Evolutionary conservation across 768 basidiomycete genomes (phyloP).

Genomic region (Trametes cingulata): DNA sequence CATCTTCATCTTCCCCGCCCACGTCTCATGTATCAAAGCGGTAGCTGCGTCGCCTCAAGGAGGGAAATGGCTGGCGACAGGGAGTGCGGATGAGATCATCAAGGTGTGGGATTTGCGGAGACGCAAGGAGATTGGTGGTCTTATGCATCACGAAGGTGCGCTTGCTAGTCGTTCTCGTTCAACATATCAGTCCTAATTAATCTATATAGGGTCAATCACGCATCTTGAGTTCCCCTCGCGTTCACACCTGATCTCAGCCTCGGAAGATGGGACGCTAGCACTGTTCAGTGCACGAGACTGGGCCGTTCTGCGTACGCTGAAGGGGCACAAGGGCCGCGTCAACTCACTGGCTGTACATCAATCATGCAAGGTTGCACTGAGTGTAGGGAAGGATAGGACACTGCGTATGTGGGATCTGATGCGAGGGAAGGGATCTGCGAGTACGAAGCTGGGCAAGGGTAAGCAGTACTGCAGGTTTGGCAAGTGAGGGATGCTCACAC

Average conservation of each 20-base stretch:
- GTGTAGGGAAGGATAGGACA: slow-evolving; percentile 87
- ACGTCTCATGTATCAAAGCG: slow-evolving; percentile 89
- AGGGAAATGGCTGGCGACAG: slow-evolving; percentile 95
- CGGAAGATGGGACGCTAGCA: slow-evolving; percentile 88
- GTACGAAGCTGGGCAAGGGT: slow-evolving; percentile 90
- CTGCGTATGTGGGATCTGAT: slow-evolving; percentile 99
- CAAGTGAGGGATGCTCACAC: neutral
- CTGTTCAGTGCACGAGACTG: slow-evolving; percentile 94
- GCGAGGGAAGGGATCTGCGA: slow-evolving; percentile 87
- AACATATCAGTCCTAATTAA: neutral
- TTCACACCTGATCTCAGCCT: slow-evolving; percentile 88
- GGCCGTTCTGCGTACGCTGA: slow-evolving; percentile 82
- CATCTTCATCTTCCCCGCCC: slow-evolving; percentile 95
- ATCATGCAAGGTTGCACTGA: slow-evolving; percentile 86
- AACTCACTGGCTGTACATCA: slow-evolving; percentile 92
- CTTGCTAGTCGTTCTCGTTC: neutral
- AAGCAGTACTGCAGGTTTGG: slow-evolving; percentile 16
- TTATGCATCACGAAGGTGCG: slow-evolving; percentile 93
- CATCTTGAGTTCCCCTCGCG: slow-evolving; percentile 83
- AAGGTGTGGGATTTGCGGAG: slow-evolving; percentile 96
- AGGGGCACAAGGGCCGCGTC: slow-evolving; percentile 92
- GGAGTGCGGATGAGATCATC: slow-evolving; percentile 93
- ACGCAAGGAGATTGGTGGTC: slow-evolving; percentile 89
- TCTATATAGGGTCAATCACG: slow-evolving; percentile 82
- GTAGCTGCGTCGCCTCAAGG: slow-evolving; percentile 86